Percentiles rank a stretch among this genome's conserved stretches.
phyloP scores from a whole-genome alignment of 2,329 filamentous ascomycete species.

The Epichloe sibirici region DNA sequence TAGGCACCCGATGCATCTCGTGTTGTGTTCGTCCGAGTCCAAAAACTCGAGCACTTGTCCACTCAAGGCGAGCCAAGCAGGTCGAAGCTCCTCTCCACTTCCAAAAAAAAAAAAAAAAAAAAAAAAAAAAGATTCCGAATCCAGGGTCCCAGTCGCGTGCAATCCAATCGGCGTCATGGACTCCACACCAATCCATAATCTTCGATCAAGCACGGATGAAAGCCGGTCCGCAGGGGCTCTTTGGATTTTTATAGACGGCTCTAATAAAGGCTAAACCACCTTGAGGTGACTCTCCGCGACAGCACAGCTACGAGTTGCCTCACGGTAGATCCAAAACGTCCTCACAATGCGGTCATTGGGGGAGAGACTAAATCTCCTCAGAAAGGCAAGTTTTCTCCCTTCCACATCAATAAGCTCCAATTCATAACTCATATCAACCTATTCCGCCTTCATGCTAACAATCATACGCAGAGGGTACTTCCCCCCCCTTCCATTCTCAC shows the following conservation, averaged over 20 bases:
- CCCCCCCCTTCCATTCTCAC: constrained; percentile 1
- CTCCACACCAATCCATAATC: neutral
- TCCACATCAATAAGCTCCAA: neutral
- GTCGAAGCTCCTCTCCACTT: neutral
- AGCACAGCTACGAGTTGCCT: neutral
- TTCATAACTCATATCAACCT: neutral
- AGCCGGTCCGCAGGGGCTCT: constrained; percentile 10
- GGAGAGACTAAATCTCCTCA: constrained; percentile 63
- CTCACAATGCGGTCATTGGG: constrained; percentile 34
- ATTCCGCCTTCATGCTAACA: neutral
- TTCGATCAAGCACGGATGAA: constrained; percentile 10
- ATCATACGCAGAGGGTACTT: constrained; percentile 30
- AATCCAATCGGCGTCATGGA: neutral
- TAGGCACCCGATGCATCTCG: constrained; percentile 32
- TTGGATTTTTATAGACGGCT: neutral
- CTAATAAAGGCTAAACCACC: neutral
- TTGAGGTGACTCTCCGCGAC: neutral
- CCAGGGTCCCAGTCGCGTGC: neutral
- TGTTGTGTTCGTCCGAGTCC: neutral
- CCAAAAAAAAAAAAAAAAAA: constrained; percentile 1
- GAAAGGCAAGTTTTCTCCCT: constrained; percentile 44
- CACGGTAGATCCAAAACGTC: neutral
- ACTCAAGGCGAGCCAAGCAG: neutral
- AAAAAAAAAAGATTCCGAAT: neutral
- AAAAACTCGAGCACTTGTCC: neutral